Conservation (phyloP, 2,329 filamentous ascomycete species). For the Hymenoscyphus albidus region DNA sequence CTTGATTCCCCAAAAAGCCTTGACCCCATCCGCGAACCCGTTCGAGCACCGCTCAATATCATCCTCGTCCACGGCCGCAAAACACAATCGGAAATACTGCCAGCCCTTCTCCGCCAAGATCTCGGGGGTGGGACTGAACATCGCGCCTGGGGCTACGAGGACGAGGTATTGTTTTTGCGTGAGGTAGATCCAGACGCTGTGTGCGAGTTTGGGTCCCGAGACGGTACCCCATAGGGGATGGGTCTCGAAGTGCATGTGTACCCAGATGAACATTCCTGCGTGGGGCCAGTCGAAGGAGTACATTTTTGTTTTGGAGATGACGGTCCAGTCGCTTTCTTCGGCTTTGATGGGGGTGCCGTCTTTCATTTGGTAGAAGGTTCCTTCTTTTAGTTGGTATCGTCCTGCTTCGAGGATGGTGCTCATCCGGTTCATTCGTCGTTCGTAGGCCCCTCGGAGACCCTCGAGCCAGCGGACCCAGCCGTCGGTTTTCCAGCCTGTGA, state of each 20-base stretch:
- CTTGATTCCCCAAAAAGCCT: conserved; percentile 75
- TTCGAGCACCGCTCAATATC: conserved; percentile 59
- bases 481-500: conserved; percentile 68
- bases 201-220: conserved; percentile 52
- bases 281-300: conserved; percentile 76
- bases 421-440: conserved; percentile 80
- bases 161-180: conserved; percentile 67
- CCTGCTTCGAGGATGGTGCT: conserved; percentile 67
- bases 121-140: conserved; percentile 67
- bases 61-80: conserved; percentile 75
- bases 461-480: conserved; percentile 92
- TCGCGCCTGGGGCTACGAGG: conserved; percentile 64
- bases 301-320: conserved; percentile 70
- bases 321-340: conserved; percentile 67
- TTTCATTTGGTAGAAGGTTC: conserved; percentile 23
- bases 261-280: conserved; percentile 91
- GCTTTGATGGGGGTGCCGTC: conserved; percentile 41
- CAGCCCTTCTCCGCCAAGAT: conserved; percentile 58
- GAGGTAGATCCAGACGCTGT: conserved; percentile 67
- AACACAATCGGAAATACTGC: conserved; percentile 75
- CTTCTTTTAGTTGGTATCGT: conserved; percentile 61
- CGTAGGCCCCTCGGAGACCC: conserved; percentile 78
- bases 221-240: conserved; percentile 65
- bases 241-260: conserved; percentile 64
- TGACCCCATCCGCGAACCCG: conserved; percentile 64